Conservation (phyloP, 228 moss, liverwort and hornwort species). For the Sphagnum magellanicum region DNA sequence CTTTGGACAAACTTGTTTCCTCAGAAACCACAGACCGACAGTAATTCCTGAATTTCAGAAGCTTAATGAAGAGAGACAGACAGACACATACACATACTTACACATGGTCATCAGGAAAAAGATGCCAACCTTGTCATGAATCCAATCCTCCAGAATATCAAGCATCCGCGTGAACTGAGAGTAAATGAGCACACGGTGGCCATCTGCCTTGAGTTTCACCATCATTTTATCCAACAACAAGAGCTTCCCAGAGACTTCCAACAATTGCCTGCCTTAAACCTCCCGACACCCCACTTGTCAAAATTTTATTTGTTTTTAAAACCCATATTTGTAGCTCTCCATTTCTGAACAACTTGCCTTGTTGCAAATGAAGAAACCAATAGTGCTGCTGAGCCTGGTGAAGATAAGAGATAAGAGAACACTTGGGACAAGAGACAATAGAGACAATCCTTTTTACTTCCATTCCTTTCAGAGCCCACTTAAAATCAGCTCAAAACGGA, state of each 20-base stretch:
- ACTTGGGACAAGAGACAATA: background rate
- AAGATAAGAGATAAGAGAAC: background rate
- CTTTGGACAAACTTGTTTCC: too few species aligned
- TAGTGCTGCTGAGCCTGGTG: background rate
- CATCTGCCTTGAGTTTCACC: constrained; percentile 71
- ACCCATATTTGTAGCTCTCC: too few species aligned
- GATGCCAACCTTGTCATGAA: constrained; percentile 49
- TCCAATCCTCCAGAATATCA: constrained; percentile 95
- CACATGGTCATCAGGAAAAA: constrained; percentile 27
- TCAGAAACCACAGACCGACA: too few species aligned
- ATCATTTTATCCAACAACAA: constrained; percentile 96
- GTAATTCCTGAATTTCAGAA: background rate
- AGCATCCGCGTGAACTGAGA: constrained; percentile 99
- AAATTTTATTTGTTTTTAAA: too few species aligned
- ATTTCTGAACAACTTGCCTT: too few species aligned
- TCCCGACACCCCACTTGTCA: too few species aligned
- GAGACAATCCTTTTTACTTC: background rate
- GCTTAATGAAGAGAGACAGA: background rate
- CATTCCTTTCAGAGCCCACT: too few species aligned
- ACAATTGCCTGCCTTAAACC: constrained; percentile 62
- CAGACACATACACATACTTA: constrained; percentile 40
- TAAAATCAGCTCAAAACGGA: too few species aligned
- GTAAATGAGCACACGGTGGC: constrained; percentile 94
- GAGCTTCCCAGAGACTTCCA: constrained; percentile 95
- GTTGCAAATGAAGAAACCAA: too few species aligned